phyloP scores from a whole-genome alignment of 1,284 basidiomycete species.

The Ceratobasidium sp. region DNA sequence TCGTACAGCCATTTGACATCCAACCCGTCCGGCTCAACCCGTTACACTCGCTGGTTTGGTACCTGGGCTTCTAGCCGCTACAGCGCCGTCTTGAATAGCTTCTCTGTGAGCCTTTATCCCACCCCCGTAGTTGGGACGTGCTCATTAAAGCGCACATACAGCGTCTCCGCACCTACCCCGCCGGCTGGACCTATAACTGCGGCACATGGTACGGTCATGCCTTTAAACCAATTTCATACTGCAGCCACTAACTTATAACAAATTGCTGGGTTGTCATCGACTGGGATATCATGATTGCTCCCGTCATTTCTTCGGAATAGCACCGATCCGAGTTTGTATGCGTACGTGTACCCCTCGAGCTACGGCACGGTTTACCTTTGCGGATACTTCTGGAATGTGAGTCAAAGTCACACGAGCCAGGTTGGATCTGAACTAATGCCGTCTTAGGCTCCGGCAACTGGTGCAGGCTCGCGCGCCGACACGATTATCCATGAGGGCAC shows the following conservation, averaged over 20 bases:
- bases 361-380: slow-evolving; percentile 44
- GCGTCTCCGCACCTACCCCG: slow-evolving; percentile 39
- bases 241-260: no score
- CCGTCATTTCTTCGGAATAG: background rate
- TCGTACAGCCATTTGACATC: slow-evolving; percentile 33
- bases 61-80: slow-evolving; percentile 29
- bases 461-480: slow-evolving; percentile 42
- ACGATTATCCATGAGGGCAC: slow-evolving; percentile 46
- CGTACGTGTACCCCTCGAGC: slow-evolving; percentile 44
- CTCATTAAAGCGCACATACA: background rate
- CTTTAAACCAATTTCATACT: no score
- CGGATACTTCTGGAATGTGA: slow-evolving; percentile 41
- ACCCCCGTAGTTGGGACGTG: no score
- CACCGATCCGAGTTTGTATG: slow-evolving; percentile 40
- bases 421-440: background rate
- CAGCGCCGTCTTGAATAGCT: slow-evolving; percentile 30
- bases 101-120: slow-evolving; percentile 15
- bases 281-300: background rate
- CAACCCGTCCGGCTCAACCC: slow-evolving; percentile 39
- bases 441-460: slow-evolving; percentile 40
- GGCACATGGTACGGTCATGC: slow-evolving; percentile 7
- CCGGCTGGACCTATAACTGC: slow-evolving; percentile 44
- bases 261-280: no score
- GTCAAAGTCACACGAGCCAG: background rate
- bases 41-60: slow-evolving; percentile 46